These are phyloP conservation scores for Pinus tabuliformis DNA, from an alignment of 75 land plant genomes.

Conservation along the genomic window DNA sequence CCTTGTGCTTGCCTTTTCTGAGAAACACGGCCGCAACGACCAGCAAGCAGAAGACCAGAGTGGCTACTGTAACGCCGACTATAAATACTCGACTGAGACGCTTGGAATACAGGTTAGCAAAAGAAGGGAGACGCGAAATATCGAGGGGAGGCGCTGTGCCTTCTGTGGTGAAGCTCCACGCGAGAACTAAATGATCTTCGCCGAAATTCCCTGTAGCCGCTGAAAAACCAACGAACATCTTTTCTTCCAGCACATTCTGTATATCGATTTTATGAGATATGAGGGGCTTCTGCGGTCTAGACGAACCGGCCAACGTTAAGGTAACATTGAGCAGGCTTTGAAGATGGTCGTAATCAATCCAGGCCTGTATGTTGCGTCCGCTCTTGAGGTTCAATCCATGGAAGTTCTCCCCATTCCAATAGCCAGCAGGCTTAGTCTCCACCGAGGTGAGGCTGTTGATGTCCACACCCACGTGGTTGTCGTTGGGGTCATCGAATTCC, in stretches of 20 bases:
- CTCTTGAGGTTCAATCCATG: conserved; percentile 4
- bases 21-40: too few species aligned
- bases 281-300: conserved; percentile 29
- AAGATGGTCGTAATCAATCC: conserved; percentile 30
- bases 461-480: conserved; percentile 18
- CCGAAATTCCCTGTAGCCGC: conserved; percentile 36
- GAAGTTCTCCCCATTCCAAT: not conserved
- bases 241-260: not conserved
- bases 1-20: not conserved
- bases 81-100: too few species aligned
- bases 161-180: conserved; percentile 11
- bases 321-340: conserved; percentile 21
- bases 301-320: not conserved
- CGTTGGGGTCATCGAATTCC: conserved; percentile 7
- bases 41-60: too few species aligned
- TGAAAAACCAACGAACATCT: conserved; percentile 66
- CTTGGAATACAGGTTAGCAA: conserved; percentile 6
- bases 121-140: not conserved
- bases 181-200: conserved; percentile 12
- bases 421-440: not conserved
- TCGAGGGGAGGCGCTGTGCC: conserved; percentile 4
- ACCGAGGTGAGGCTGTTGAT: conserved; percentile 12
- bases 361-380: conserved; percentile 12
- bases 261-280: conserved; percentile 9
- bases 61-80: too few species aligned